Evolutionary conservation across 2,329 filamentous ascomycete genomes (phyloP), one percentile per base, ranked within the genome.

Genomic region (Aureobasidium pullulans): DNA sequence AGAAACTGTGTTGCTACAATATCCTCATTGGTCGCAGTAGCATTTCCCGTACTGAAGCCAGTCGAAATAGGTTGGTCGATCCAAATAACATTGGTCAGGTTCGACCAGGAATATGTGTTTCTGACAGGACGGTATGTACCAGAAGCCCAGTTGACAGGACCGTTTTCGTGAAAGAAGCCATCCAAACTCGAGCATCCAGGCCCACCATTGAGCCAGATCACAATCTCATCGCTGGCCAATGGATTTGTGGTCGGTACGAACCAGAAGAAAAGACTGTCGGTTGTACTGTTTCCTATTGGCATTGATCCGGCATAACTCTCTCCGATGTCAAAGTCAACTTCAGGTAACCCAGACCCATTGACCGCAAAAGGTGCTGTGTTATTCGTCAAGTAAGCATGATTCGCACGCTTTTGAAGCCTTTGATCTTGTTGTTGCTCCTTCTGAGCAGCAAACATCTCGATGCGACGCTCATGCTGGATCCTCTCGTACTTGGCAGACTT

Each of bases 1-100:
- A 72, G 64, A 57, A 79, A 79, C 19, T 79, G 67, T 46, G 64
- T 49, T 4, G 71, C 74, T 23, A 75, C 70, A 16, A 76, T 72
- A 16, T 71, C 69, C 63, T 79, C 72, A 31, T 70, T 70, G 1
- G 67, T 76, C 60, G 70, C 71, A 9, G 70, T 70, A 2, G 66
- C 60, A 6, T 64, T 66, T 2, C 66, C 66, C 34, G 61, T 61
- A 2, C 66, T 62, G 47, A 64, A 69, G 16, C 69, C 69, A 3
- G 65, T 66, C 7, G 68, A 68, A 15, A 66, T 61, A 3, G 65
- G 65, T 31, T 66, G 63, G 6, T 77, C 79, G 11, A 81, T 79
- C 82, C 85, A 94, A 44, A 94, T 76, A 66, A 92, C 81, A 70
- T 91, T 90, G 56, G 87, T 88, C 42, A 93, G 72, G 52, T 87